phyloP scores from a whole-genome alignment of 306 rosid species.

The Acmispon strigosus region DNA sequence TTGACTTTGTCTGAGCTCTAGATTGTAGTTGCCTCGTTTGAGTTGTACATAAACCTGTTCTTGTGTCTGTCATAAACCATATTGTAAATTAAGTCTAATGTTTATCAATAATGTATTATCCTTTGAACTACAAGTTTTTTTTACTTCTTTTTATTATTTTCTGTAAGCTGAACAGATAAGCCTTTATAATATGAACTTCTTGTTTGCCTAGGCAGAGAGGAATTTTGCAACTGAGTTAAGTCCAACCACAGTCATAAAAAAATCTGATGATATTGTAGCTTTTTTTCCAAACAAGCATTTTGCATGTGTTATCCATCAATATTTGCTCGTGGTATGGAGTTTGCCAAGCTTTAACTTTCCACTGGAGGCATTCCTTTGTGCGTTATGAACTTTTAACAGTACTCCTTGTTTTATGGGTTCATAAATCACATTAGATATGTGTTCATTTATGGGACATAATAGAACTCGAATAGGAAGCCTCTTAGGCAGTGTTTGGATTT shows the following conservation, averaged over 20 bases:
- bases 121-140: background rate
- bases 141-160: background rate
- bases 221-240: background rate
- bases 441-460: too few relatives aligned
- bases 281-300: background rate
- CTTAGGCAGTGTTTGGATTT: too few relatives aligned
- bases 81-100: constrained; percentile 34
- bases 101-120: constrained; percentile 16
- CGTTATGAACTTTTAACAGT: background rate
- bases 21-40: constrained; percentile 3
- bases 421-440: too few relatives aligned
- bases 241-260: background rate
- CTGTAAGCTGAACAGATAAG: background rate
- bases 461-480: too few relatives aligned
- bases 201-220: background rate
- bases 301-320: background rate
- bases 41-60: constrained; percentile 33
- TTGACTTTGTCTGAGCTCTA: constrained; percentile 31
- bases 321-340: background rate
- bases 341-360: background rate
- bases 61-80: constrained; percentile 27
- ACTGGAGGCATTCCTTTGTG: background rate
- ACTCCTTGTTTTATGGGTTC: too few relatives aligned
- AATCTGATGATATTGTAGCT: background rate
- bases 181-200: background rate